Conservation (phyloP, 305 asterid genomes). For the Fraxinus latifolia region DNA sequence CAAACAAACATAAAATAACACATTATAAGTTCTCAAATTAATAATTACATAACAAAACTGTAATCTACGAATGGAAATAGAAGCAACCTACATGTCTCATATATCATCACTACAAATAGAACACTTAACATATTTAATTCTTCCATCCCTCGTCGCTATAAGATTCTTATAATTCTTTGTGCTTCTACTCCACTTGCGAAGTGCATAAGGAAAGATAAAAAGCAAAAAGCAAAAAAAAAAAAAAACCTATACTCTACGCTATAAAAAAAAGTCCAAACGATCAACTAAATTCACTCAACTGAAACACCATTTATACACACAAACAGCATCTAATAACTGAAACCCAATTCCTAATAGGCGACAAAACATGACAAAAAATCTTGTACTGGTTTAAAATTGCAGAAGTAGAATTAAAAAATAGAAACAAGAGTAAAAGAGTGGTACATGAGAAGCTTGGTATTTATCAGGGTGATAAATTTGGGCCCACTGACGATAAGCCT, state of each 20-base stretch:
- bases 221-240: neutral
- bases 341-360: neutral
- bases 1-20: neutral
- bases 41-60: neutral
- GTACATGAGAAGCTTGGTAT: conserved; percentile 66
- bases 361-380: neutral
- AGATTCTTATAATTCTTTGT: neutral
- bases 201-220: neutral
- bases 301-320: neutral
- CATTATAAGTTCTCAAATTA: neutral
- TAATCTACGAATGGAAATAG: neutral
- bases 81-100: neutral
- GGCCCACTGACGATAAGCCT: conserved; percentile 98
- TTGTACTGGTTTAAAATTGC: neutral
- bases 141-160: neutral
- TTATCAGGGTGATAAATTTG: conserved; percentile 96
- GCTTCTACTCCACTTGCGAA: neutral
- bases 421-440: neutral
- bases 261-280: neutral
- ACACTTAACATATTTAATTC: neutral
- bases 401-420: neutral
- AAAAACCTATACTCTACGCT: neutral
- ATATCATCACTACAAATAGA: neutral
- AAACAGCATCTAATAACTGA: neutral
- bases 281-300: neutral